phyloP scores from a whole-genome alignment of 2,329 filamentous ascomycete genomes.

The Exophiala bonariae region DNA sequence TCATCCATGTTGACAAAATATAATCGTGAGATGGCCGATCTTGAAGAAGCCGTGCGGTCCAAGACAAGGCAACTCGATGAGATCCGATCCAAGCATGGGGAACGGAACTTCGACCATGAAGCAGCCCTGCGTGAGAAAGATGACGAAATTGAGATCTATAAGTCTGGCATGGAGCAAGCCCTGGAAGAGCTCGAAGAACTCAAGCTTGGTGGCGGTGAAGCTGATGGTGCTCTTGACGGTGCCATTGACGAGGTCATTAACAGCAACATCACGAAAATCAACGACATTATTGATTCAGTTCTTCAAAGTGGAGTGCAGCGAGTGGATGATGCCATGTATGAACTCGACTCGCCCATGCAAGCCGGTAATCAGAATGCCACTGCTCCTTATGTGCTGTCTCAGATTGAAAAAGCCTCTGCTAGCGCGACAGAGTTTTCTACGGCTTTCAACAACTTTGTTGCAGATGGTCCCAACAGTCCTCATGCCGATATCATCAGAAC shows the following conservation, averaged over 20 bases:
- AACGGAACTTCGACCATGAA: slow-evolving; percentile 84
- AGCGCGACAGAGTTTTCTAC: slow-evolving; percentile 97
- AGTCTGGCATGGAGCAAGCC: slow-evolving; percentile 95
- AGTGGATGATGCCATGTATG: slow-evolving; percentile 94
- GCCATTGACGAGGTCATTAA: slow-evolving; percentile 89
- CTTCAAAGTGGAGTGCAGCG: slow-evolving; percentile 88
- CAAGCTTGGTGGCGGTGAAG: slow-evolving; percentile 67
- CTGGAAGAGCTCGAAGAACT: slow-evolving; percentile 89
- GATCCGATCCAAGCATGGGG: slow-evolving; percentile 71
- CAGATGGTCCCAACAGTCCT: slow-evolving; percentile 86
- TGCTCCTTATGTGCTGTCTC: slow-evolving; percentile 88
- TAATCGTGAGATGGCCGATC: slow-evolving; percentile 93
- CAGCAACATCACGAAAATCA: slow-evolving; percentile 86
- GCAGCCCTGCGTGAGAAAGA: slow-evolving; percentile 87
- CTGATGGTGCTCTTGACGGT: slow-evolving; percentile 78
- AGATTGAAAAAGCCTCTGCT: slow-evolving; percentile 93
- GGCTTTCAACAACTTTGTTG: slow-evolving; percentile 97
- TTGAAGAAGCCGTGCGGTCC: slow-evolving; percentile 84
- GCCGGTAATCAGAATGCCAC: slow-evolving; percentile 98
- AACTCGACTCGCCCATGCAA: slow-evolving; percentile 96
- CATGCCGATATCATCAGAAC: slow-evolving; percentile 92
- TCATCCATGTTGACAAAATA: slow-evolving; percentile 94
- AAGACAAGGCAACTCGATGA: slow-evolving; percentile 89
- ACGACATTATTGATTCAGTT: slow-evolving; percentile 96
- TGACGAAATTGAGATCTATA: slow-evolving; percentile 96